Evolutionary conservation across 2,329 filamentous ascomycete species (phyloP), one percentile per base, ranked within the genome.

Genomic region (Allantophomopsis lycopodina): DNA sequence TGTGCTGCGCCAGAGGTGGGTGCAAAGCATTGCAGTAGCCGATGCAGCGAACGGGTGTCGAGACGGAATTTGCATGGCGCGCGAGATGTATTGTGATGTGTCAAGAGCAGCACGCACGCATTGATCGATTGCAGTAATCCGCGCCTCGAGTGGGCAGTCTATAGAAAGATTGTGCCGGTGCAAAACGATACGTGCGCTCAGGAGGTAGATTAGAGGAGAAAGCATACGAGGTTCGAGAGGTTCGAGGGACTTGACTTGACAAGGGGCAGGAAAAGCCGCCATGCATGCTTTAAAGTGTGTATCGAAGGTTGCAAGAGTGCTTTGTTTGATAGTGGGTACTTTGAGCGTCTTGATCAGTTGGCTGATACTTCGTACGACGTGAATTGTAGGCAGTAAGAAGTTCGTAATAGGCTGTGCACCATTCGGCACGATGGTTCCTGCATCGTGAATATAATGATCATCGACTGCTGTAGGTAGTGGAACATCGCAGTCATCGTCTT

Each of bases 121-220:
- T 46, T 81, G 76, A 42, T 88, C 79, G 20, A 95, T 63, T 1
- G 91, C 87, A 6, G 75, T 71, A 3, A 69, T 60, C 34, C 89
- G 75, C 33, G 79, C 73, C 23, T 80, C 69, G 2, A 65, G 58
- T 0, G 79, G 69, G 52, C 81, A 87, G 8, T 66, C 66, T 0
- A 87, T 83, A 0, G 78, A 79, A 7, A 96, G 68, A 52, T 96
- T 95, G 52, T 94, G 87, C 33, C 91, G 76, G 58, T 94, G 85
- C 7, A 98, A 71, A 31, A 91, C 67, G 21, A 95, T 71, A n/a
- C 86, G 80, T 13, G 82, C 79, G 44, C 85, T 83, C 44, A 94
- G 79, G 7, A 96, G 71, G 51, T 85, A 79, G 23, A 83, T 71
- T 7, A 93, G 66, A 0, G 87, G 83, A 18, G 78, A 74, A 12